Evolutionary conservation across 148 eudicot species (phyloP).

Genomic region (Nepenthes gracilis): DNA sequence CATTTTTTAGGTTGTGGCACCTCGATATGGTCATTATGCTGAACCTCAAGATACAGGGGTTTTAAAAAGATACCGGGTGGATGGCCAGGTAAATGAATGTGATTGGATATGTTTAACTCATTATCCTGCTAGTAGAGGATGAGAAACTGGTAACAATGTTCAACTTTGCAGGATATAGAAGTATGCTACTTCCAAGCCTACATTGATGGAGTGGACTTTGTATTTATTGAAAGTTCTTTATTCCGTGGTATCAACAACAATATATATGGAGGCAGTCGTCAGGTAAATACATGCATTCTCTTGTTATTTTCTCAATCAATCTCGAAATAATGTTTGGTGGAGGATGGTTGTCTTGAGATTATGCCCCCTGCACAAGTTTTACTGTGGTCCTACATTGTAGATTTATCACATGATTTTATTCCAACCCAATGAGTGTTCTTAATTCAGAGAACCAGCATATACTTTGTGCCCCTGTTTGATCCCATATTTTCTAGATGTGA

Average conservation of each 20-base stretch:
- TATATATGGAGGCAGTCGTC: slow-evolving; percentile 80
- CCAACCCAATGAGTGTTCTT: no score
- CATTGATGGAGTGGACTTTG: slow-evolving; percentile 91
- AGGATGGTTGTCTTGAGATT: no score
- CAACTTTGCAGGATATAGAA: slow-evolving; percentile 70
- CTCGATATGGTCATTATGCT: slow-evolving; percentile 72
- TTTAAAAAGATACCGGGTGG: slow-evolving; percentile 56
- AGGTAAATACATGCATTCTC: slow-evolving; percentile 28
- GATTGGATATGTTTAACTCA: background rate
- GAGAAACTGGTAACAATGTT: background rate
- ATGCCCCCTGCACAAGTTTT: no score
- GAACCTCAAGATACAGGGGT: slow-evolving; percentile 64
- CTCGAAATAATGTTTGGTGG: no score
- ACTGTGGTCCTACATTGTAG: no score
- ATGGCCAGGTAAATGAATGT: slow-evolving; percentile 62
- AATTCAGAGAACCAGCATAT: no score
- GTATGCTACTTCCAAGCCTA: slow-evolving; percentile 76
- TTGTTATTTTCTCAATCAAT: no score
- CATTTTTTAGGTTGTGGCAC: slow-evolving; percentile 59
- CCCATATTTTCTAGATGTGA: no score
- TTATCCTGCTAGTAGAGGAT: background rate
- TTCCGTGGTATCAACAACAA: slow-evolving; percentile 52
- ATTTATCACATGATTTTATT: no score
- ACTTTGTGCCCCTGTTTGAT: no score
- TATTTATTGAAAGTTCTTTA: slow-evolving; percentile 64